Evolutionary conservation across 768 basidiomycete genomes (phyloP).

Genomic region (Collybiopsis confluens): DNA sequence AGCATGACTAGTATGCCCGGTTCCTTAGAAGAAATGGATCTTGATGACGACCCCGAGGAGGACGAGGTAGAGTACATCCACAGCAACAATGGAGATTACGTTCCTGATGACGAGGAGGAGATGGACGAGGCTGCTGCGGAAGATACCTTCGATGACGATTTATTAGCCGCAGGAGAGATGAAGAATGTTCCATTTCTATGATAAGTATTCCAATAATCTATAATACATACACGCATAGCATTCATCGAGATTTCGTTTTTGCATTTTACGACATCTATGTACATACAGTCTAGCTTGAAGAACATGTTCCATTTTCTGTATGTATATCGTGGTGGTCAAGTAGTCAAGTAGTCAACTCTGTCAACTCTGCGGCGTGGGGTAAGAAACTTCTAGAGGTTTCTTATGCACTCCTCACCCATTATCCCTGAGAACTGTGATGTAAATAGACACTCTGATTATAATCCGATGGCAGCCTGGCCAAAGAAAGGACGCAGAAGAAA

Average conservation of each 20-base stretch:
- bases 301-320: no score
- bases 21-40: slow-evolving; percentile 61
- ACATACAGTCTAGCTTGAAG: no score
- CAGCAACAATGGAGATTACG: slow-evolving; percentile 23
- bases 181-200: slow-evolving; percentile 68
- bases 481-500: no score
- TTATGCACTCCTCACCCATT: no score
- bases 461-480: no score
- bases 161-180: slow-evolving; percentile 81
- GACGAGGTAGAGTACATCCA: slow-evolving; percentile 17
- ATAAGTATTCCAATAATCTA: slow-evolving; percentile 8
- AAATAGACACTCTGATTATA: no score
- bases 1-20: slow-evolving; percentile 88
- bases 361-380: no score
- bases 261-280: neutral
- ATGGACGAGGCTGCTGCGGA: slow-evolving; percentile 60
- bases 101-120: slow-evolving; percentile 31
- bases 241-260: neutral
- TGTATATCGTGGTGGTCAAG: no score
- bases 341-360: no score
- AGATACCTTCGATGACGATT: slow-evolving; percentile 74
- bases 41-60: slow-evolving; percentile 36
- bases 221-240: neutral
- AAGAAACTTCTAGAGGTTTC: no score
- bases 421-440: no score